These are phyloP conservation scores for Fistulinella prunicolor DNA, from an alignment of 768 basidiomycete genomes.

Conservation along the genomic window DNA sequence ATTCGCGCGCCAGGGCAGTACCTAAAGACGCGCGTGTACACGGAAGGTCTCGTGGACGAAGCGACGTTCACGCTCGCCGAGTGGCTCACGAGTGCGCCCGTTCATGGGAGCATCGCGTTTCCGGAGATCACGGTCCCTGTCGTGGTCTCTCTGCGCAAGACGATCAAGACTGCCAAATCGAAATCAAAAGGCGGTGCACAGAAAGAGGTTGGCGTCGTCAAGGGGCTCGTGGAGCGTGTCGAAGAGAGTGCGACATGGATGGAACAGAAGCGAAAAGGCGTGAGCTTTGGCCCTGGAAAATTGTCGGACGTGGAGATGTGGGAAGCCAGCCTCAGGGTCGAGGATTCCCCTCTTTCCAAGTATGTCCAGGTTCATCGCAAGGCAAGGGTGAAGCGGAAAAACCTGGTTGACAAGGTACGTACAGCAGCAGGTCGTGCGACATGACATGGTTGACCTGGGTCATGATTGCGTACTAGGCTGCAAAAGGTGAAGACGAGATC, in stretches of 20 bases:
- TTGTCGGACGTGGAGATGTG: conserved; percentile 68
- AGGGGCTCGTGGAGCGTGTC: conserved; percentile 79
- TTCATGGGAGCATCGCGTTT: conserved; percentile 88
- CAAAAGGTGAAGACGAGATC: conserved; percentile 68
- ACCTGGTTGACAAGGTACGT: conserved; percentile 70
- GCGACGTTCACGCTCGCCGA: conserved; percentile 73
- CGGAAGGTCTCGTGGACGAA: conserved; percentile 83
- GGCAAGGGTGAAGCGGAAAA: conserved; percentile 68
- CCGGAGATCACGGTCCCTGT: conserved; percentile 89
- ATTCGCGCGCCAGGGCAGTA: conserved; percentile 90
- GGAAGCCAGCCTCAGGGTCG: conserved; percentile 60
- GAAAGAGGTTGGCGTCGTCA: conserved; percentile 64
- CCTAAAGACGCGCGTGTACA: conserved; percentile 80
- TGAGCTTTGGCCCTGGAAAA: conserved; percentile 74
- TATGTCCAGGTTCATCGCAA: conserved; percentile 82
- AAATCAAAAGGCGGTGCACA: conserved; percentile 31
- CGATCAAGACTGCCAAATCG: conserved; percentile 60
- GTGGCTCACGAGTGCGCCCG: conserved; percentile 66
- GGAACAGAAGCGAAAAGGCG: conserved; percentile 62
- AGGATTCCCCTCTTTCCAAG: conserved; percentile 74
- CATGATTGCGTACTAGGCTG: conserved; percentile 46
- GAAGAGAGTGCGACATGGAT: conserved; percentile 84
- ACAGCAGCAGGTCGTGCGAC: background rate
- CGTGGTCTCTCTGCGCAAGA: conserved; percentile 64
- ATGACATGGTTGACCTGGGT: conserved; percentile 16